phyloP scores from a whole-genome alignment of 1,139 yeast genomes.

The Kodamaea plutei region DNA sequence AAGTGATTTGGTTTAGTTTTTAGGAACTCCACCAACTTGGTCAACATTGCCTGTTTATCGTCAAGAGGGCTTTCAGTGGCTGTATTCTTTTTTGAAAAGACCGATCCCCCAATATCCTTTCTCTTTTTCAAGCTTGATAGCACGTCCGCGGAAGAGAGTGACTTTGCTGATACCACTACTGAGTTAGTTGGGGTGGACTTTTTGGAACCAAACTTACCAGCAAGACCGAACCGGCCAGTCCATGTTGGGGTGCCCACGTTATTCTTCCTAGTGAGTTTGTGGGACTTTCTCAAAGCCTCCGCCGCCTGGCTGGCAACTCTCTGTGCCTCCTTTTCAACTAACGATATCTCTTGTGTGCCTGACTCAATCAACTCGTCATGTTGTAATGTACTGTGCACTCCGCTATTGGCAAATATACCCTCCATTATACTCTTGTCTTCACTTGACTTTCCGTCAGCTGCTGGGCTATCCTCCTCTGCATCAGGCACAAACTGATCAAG shows the following conservation, averaged over 20 bases:
- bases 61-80: constrained; percentile 10
- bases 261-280: constrained; percentile 58
- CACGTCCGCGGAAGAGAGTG: constrained; percentile 27
- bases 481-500: constrained; percentile 48
- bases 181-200: constrained; percentile 5
- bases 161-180: background rate
- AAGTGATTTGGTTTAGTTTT: constrained; percentile 32
- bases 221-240: constrained; percentile 90
- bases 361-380: constrained; percentile 76
- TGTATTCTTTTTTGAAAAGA: constrained; percentile 5
- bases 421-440: constrained; percentile 65
- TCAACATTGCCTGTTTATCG: constrained; percentile 33
- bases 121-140: constrained; percentile 28
- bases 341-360: constrained; percentile 42
- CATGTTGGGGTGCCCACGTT: constrained; percentile 88
- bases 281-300: constrained; percentile 62
- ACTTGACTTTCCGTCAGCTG: constrained; percentile 16
- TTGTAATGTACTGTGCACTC: constrained; percentile 71
- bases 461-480: constrained; percentile 20
- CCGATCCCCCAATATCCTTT: constrained; percentile 8
- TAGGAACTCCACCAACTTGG: constrained; percentile 33
- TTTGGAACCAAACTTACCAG: constrained; percentile 51
- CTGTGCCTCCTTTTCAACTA: constrained; percentile 73
- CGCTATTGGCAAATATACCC: constrained; percentile 66
- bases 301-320: constrained; percentile 77